phyloP scores from a whole-genome alignment of 2,329 filamentous ascomycete species.

The Paraphaeosphaeria minitans region DNA sequence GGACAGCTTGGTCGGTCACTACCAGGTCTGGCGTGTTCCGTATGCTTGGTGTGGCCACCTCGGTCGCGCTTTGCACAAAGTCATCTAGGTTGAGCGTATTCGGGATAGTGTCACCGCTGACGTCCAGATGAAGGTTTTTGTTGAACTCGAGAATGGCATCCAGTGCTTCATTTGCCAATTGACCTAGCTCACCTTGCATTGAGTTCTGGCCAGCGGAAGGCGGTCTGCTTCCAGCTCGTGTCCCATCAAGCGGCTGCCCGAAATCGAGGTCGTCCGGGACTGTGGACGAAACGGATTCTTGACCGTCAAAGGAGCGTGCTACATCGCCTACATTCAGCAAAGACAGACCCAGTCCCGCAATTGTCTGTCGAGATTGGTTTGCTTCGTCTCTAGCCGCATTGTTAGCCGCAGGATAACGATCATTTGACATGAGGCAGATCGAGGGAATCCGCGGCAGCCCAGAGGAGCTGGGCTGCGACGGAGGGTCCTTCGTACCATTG shows the following conservation, averaged over 20 bases:
- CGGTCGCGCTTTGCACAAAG: conserved; percentile 52
- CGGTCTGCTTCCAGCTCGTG: conserved; percentile 24
- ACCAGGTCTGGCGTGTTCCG: conserved; percentile 49
- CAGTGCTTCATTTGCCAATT: conserved; percentile 22
- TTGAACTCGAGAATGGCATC: conserved; percentile 39
- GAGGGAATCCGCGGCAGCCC: conserved; percentile 45
- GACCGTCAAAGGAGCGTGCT: conserved; percentile 26
- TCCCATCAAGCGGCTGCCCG: conserved; percentile 15
- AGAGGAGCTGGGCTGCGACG: conserved; percentile 40
- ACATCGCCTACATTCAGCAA: conserved; percentile 35
- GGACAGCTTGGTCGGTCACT: conserved; percentile 40
- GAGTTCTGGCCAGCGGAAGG: conserved; percentile 29
- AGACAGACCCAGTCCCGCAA: conserved; percentile 41
- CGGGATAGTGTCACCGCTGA: conserved; percentile 42
- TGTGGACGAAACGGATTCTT: conserved; percentile 39
- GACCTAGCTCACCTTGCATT: conserved; percentile 20
- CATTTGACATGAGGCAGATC: conserved; percentile 45
- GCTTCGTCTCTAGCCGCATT: conserved; percentile 26
- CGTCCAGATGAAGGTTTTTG: conserved; percentile 37
- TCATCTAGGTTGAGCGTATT: conserved; percentile 48
- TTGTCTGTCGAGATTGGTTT: conserved; percentile 27
- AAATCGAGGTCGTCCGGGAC: conserved; percentile 33
- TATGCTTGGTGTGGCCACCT: conserved; percentile 54
- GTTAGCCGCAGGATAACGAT: conserved; percentile 35
- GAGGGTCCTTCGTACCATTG: conserved; percentile 27